phyloP scores from a whole-genome alignment of 169 alveolate species.

The Cryptosporidium parvum region DNA sequence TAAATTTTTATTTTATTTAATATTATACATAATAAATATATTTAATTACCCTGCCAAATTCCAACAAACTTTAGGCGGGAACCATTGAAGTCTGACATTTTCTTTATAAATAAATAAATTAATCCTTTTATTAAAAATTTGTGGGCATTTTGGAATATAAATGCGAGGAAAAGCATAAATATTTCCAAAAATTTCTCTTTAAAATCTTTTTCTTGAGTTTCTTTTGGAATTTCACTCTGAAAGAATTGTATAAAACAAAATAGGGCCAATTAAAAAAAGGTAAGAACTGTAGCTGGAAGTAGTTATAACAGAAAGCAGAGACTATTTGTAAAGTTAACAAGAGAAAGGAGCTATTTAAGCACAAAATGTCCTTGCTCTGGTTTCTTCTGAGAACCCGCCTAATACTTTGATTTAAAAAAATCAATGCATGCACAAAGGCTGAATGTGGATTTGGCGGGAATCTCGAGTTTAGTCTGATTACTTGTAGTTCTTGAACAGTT shows the following conservation, averaged over 20 bases:
- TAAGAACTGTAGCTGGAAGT: not conserved
- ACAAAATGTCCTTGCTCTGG: not conserved
- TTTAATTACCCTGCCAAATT: not conserved
- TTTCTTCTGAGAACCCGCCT: not conserved
- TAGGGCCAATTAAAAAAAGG: not conserved
- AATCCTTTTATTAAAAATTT: not conserved
- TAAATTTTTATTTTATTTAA: not conserved
- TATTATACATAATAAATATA: not conserved
- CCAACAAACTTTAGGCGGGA: not conserved
- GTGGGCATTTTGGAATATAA: not conserved
- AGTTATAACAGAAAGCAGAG: too few relatives aligned
- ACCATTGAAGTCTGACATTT: not conserved
- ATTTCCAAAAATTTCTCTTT: too few relatives aligned
- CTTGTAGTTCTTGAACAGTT: not conserved
- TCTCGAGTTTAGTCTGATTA: not conserved
- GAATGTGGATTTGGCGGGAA: not conserved
- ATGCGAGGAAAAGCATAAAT: not conserved
- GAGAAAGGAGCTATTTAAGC: not conserved
- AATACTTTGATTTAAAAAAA: too few relatives aligned
- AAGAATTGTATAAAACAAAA: too few relatives aligned
- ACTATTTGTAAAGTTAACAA: too few relatives aligned
- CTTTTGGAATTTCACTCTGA: not conserved
- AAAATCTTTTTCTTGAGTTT: not conserved
- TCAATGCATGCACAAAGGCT: not conserved
- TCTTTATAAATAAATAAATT: not conserved